Percentiles rank a stretch among this genome's conserved stretches.
These are phyloP conservation scores for Phytophthora sp. DNA, from an alignment of 352 stramenopile species.

Conservation along the genomic window DNA sequence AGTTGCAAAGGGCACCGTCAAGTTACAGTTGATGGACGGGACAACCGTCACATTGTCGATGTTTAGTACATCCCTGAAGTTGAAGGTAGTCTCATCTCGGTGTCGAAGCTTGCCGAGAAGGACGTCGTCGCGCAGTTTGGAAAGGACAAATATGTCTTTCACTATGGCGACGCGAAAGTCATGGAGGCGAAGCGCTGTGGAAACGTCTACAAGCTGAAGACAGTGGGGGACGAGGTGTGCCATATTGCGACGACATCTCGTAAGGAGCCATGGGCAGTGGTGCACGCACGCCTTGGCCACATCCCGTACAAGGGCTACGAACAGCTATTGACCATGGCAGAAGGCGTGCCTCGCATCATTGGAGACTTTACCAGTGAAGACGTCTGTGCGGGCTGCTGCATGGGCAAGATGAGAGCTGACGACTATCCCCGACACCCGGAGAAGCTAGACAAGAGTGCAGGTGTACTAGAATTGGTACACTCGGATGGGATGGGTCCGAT, in stretches of 20 bases:
- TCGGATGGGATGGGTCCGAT: slow-evolving; percentile 28
- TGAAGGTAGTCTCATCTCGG: slow-evolving; percentile 17
- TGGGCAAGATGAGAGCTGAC: slow-evolving; percentile 14
- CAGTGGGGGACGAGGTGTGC: slow-evolving; percentile 17
- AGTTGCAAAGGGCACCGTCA: slow-evolving; percentile 18
- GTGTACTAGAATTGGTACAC: slow-evolving; percentile 6
- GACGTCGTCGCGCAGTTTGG: slow-evolving; percentile 12
- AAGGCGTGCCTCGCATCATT: slow-evolving; percentile 1
- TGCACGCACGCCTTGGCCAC: slow-evolving; percentile 10
- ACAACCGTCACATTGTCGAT: slow-evolving; percentile 9
- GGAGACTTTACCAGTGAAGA: background rate
- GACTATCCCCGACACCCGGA: slow-evolving; percentile 4
- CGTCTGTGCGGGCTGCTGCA: slow-evolving; percentile 6
- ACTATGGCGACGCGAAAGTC: background rate
- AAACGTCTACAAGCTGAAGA: slow-evolving; percentile 25
- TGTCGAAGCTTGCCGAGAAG: slow-evolving; percentile 24
- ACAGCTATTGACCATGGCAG: slow-evolving; percentile 6
- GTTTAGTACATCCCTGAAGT: slow-evolving; percentile 22
- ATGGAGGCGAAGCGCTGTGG: slow-evolving; percentile 20
- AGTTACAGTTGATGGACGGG: slow-evolving; percentile 14
- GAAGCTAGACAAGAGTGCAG: slow-evolving; percentile 17
- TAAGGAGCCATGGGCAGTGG: slow-evolving; percentile 10
- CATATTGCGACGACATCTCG: background rate
- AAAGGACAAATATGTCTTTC: slow-evolving; percentile 21
- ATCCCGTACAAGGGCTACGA: slow-evolving; percentile 15